A percentile compares a stretch with the other conserved stretches of the same genome.
Conservation (phyloP, 345 rosid species). For the Erodium maritimum region DNA sequence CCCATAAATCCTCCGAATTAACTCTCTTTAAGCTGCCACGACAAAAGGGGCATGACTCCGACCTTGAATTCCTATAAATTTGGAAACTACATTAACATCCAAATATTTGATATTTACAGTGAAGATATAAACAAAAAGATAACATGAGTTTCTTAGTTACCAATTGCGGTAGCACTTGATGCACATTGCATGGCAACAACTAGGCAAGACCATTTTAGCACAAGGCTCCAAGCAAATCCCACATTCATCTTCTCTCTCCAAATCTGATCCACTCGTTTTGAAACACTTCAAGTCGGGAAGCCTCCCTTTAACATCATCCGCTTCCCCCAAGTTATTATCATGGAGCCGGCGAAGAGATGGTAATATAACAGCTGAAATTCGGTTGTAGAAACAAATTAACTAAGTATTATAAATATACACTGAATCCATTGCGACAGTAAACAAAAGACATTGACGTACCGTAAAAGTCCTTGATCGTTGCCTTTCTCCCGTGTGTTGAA, state of each 20-base stretch:
- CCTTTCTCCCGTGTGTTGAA: conserved; percentile 69
- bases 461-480: conserved; percentile 76
- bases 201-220: conserved; percentile 83
- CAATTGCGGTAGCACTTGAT: conserved; percentile 92
- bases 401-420: too few relatives aligned
- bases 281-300: conserved; percentile 18
- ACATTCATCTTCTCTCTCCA: conserved; percentile 90
- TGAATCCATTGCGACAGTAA: background rate
- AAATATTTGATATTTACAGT: background rate
- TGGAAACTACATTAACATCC: background rate
- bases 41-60: conserved; percentile 95
- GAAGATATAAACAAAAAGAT: background rate
- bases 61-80: conserved; percentile 71
- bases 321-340: conserved; percentile 38
- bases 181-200: conserved; percentile 95
- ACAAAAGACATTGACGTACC: conserved; percentile 28
- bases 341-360: conserved; percentile 80
- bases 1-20: conserved; percentile 93
- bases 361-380: conserved; percentile 58
- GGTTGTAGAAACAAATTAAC: background rate
- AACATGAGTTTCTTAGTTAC: conserved; percentile 19
- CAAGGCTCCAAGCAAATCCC: conserved; percentile 98
- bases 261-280: conserved; percentile 38
- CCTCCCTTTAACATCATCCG: conserved; percentile 20
- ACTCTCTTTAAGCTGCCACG: conserved; percentile 89